These are phyloP conservation scores for Phytopythium vexans DNA, from an alignment of 352 stramenopile genomes.

Conservation along the genomic window DNA sequence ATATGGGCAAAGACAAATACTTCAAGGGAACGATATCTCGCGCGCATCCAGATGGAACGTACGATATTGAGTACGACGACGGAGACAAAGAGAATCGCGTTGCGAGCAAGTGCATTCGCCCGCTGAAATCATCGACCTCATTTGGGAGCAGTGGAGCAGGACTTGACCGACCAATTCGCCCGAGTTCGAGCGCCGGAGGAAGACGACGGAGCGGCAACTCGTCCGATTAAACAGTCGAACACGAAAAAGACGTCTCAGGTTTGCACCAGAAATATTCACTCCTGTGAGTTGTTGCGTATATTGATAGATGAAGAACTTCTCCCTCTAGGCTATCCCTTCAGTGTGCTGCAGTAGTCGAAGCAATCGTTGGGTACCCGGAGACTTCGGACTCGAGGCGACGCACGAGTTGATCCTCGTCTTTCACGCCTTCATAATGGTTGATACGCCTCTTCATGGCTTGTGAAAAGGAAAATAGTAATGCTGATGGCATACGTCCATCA, in stretches of 20 bases:
- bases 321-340: too few relatives aligned
- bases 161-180: constrained; percentile 26
- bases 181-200: constrained; percentile 22
- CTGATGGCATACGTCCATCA: too few relatives aligned
- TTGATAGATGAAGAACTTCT: too few relatives aligned
- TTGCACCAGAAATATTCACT: too few relatives aligned
- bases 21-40: constrained; percentile 57
- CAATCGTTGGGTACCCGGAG: too few relatives aligned
- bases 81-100: constrained; percentile 57
- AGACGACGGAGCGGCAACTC: constrained; percentile 42
- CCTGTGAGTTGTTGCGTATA: too few relatives aligned
- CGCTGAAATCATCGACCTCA: constrained; percentile 19
- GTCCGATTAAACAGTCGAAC: constrained; percentile 23
- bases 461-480: too few relatives aligned
- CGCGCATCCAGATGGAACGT: constrained; percentile 51
- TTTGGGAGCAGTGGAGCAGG: constrained; percentile 29
- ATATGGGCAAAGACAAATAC: constrained; percentile 54
- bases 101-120: constrained; percentile 26
- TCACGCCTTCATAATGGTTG: too few relatives aligned
- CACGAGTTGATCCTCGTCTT: too few relatives aligned
- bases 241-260: neutral
- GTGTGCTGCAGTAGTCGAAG: too few relatives aligned
- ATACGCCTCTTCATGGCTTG: too few relatives aligned
- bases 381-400: too few relatives aligned
- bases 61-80: constrained; percentile 75